A percentile compares a stretch with the other conserved stretches of the same genome.
Evolutionary conservation across 2,329 filamentous ascomycete species (phyloP).

Genomic region (Calycina herbarum): DNA sequence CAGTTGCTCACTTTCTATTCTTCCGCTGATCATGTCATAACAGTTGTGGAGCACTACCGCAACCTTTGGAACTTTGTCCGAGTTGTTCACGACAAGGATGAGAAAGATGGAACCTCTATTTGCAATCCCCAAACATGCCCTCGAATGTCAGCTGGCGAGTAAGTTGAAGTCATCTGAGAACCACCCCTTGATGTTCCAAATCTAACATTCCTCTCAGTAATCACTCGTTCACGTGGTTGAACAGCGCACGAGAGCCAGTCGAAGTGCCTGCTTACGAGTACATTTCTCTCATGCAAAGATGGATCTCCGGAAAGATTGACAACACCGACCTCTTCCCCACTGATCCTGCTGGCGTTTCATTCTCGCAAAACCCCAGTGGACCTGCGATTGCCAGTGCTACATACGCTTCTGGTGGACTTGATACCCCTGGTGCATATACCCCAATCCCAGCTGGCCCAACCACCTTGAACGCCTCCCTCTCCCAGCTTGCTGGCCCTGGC

Average conservation of each 20-base stretch:
- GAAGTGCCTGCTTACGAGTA: conserved; percentile 92
- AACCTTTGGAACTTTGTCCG: conserved; percentile 87
- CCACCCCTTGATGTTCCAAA: too few species aligned
- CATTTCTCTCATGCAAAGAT: conserved; percentile 93
- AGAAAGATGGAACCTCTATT: conserved; percentile 67
- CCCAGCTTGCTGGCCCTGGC: conserved; percentile 59
- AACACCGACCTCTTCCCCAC: conserved; percentile 89
- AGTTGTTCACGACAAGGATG: conserved; percentile 83
- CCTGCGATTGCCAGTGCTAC: conserved; percentile 57
- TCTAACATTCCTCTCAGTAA: conserved; percentile 52
- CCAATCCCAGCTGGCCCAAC: conserved; percentile 40
- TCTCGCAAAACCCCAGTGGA: conserved; percentile 61
- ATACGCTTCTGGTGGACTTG: conserved; percentile 54
- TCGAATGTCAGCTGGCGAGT: conserved; percentile 93
- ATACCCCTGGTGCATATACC: conserved; percentile 42
- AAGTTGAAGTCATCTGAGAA: conserved; percentile 45
- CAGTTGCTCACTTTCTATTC: conserved; percentile 10
- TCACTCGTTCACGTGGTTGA: conserved; percentile 95
- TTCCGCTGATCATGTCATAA: conserved; percentile 8
- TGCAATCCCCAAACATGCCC: conserved; percentile 85
- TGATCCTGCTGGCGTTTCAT: conserved; percentile 70
- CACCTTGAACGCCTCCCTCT: conserved; percentile 55
- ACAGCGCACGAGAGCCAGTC: conserved; percentile 81
- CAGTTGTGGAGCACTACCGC: conserved; percentile 91
- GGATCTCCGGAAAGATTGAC: conserved; percentile 95